Evolutionary conservation across 176 grass and related monocot genomes (phyloP), one percentile per base, ranked within the genome.

Genomic region (Oryza glumipatula): DNA sequence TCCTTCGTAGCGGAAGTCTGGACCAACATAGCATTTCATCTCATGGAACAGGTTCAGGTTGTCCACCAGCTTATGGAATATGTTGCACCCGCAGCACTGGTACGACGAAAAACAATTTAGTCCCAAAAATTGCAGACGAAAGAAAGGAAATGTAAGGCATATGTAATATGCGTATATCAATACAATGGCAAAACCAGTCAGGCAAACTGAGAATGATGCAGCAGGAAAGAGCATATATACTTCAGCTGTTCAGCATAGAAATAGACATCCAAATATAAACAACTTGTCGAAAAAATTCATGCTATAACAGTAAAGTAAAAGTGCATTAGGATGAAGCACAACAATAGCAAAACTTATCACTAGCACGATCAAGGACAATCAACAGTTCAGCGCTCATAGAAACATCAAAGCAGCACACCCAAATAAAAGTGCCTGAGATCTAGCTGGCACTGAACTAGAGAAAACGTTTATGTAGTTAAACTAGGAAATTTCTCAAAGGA

Each of bases 31-130:
- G 65, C 96, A 99, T 67, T 99, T 99, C 89, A 96, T 99, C 81
- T 89, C 91, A 71, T 99, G 93, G 60, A 99, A 99, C 68, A 96
- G 88, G 78, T 98, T 98, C 84, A 98, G 81, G 78, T 96, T 98
- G 83, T 99, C 96, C 12, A 99, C 93, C 80, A 96, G 69, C 74
- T 92, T 99, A 78, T 99, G 96, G 75, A 98, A 96, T 35, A 98
- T 58, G 45, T 98, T 99, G 88, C 96, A 99, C 2, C 96, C 96
- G 11, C 93, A 96, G 74, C 96, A 98, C 93, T 96, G 82, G 30
- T 44, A 7, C 58, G 87, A 5, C 7, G 69, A 65, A 74, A 74
- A n/a, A 64, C 19, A 11, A 63, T 63, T 63, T 9, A 63, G n/a
- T 63, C 58, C 58, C 21, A 23, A 23, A 23, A 9, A 63, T 58